Evolutionary conservation across 805 yeast species (phyloP).

Genomic region (Wickerhamiella qilinensis): DNA sequence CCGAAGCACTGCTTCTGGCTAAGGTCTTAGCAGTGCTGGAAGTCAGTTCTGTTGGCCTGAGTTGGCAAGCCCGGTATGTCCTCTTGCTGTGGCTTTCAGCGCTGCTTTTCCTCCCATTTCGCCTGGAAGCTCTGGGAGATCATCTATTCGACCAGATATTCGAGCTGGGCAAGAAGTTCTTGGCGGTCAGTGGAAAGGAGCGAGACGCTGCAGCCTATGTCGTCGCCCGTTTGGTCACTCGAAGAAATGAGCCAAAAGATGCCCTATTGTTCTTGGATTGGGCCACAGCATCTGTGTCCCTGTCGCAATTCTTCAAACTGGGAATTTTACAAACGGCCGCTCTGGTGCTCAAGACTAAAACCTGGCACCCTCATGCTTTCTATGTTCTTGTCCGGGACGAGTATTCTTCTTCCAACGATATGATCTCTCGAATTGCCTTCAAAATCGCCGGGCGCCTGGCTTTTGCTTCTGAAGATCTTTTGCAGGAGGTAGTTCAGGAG

Average conservation of each 20-base stretch:
- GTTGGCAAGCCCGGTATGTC: slow-evolving; percentile 37
- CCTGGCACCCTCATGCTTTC: slow-evolving; percentile 5
- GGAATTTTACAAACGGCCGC: slow-evolving; percentile 30
- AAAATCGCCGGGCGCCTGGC: slow-evolving; percentile 1
- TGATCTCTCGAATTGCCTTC: neutral
- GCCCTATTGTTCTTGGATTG: slow-evolving; percentile 18
- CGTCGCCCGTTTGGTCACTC: slow-evolving; percentile 35
- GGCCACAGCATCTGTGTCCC: slow-evolving; percentile 5
- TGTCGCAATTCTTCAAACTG: slow-evolving; percentile 14
- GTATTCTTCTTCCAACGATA: neutral
- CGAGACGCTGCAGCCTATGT: slow-evolving; percentile 37
- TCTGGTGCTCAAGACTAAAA: slow-evolving; percentile 21
- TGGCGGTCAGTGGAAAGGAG: slow-evolving; percentile 38
- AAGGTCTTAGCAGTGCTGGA: neutral
- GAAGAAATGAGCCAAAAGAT: slow-evolving; percentile 27
- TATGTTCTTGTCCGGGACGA: slow-evolving; percentile 10
- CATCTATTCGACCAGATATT: slow-evolving; percentile 23
- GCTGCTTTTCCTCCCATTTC: slow-evolving; percentile 60
- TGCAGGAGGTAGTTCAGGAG: slow-evolving; percentile 1
- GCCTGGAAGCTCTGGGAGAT: slow-evolving; percentile 28
- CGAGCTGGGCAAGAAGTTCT: slow-evolving; percentile 20
- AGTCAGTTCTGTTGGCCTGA: neutral
- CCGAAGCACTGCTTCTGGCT: neutral
- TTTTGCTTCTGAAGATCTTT: neutral
- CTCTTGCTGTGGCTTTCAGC: slow-evolving; percentile 58